Evolutionary conservation across 2,329 filamentous ascomycete genomes (phyloP), one percentile per base, ranked within the genome.

Genomic region (Calonectria fujianensis): DNA sequence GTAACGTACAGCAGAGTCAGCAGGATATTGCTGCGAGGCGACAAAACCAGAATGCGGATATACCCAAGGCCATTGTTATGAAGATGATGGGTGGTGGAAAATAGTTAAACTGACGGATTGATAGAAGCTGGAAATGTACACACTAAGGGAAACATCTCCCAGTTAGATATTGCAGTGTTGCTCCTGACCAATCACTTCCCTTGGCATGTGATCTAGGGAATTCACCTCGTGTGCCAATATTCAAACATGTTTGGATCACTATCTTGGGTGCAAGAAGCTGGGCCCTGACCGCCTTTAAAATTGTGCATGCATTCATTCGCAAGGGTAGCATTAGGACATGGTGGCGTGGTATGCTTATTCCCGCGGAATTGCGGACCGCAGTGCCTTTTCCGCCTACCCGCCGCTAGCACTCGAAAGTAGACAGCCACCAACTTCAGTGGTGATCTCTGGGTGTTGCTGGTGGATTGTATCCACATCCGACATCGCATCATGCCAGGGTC

Each of bases 401-500:
- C 52, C 52, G 52, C 52, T 59, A 59, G 16, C 20, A 59, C 52
- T 35, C 16, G 18, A 45, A 10, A 14, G 1, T 2, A 35, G 31
- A 59, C 31, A 35, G 31, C 52, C 52, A 59, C 52, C 52, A 59
- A 59, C 18, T 20, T 37, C 31, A 59, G 18, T 37, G 52, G 52
- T n/a, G 52, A 59, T 59, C 31, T 13, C 3, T 9, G 8, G 52
- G 31, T 20, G 31, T 59, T 59, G 52, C 20, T 32, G 31, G 52
- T 59, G 52, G 52, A 59, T 59, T 59, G 52, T 59, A 59, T 37
- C 52, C 52, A 59, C 52, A 59, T 59, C 52, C 52, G 52, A 37
- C 52, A 59, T 59, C 52, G 52, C 52, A 59, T 59, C 52, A 59
- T 35, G 52, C 52, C 32, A 37, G 52, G 52, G 52, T 59, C n/a